Conservation (phyloP, 257 asterid genomes). For the Asclepias syriaca region DNA sequence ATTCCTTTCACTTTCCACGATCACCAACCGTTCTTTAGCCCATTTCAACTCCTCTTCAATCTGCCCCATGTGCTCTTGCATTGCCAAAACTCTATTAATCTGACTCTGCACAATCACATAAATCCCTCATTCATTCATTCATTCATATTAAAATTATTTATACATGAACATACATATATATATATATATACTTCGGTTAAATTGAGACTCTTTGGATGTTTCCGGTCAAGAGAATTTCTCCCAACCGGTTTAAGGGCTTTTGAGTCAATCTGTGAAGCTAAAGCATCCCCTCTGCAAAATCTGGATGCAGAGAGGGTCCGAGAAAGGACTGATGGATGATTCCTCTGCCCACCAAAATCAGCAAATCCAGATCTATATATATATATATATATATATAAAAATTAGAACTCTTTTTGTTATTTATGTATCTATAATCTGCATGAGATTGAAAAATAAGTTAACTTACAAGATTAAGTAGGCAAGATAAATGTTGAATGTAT, state of each 20-base stretch:
- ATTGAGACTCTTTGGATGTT: constrained; percentile 35
- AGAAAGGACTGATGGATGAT: constrained; percentile 42
- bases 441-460: not conserved
- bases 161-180: not conserved
- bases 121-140: constrained; percentile 2
- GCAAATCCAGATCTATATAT: constrained; percentile 44
- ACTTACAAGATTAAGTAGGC: not conserved
- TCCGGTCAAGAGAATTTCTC: constrained; percentile 41
- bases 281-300: constrained; percentile 63
- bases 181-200: constrained; percentile 32
- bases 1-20: constrained; percentile 31
- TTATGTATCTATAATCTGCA: not conserved
- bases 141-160: not conserved
- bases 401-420: constrained; percentile 5
- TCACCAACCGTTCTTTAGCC: constrained; percentile 34
- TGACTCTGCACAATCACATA: constrained; percentile 22
- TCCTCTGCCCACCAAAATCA: constrained; percentile 46
- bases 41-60: constrained; percentile 46
- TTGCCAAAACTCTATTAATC: constrained; percentile 21
- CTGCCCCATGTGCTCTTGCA: constrained; percentile 49
- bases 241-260: constrained; percentile 47
- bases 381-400: not conserved
- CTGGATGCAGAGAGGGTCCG: constrained; percentile 60
- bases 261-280: constrained; percentile 49
- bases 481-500: constrained; percentile 9